Base-by-base conservation (phyloP, 1,139 yeast genomes). In the Candida smagusa region DNA sequence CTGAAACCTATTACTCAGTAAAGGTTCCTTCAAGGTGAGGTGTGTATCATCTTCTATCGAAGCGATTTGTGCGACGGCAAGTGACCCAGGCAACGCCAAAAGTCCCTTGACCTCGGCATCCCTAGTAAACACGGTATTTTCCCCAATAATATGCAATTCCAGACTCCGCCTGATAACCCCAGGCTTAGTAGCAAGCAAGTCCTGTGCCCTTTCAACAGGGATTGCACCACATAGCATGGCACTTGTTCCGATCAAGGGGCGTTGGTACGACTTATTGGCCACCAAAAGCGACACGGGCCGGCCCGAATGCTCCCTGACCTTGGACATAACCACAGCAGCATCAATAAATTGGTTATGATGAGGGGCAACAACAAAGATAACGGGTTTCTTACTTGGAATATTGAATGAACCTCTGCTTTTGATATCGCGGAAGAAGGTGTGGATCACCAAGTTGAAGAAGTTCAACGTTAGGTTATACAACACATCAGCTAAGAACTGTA, bases 181-280 rank as follows among this genome's bases (percentile, higher is more conserved):
- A 2, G 54, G 51, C 4, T 68, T 77, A 5, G 58, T 46, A 31
- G 60, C 63, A 43, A 84, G 58, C 38, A 79, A 59, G 54, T 84
- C 92, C 56, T 83, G 90, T 2, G 87, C 82, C 50, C 90, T 62
- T 40, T 82, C 84, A 12, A 84, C 90, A 0, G 89, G 88, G 30
- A 83, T 82, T 2, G 86, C 78, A 33, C 80, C 74, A 2, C 82
- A 72, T 47, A 79, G 59, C 39, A 67, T 62, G 7, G 88, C 79
- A 41, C 79, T 63, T 2, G 72, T 54, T 2, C 88, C 87, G 40
- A 84, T 71, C 35, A 47, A 35, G 3, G 37, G 36, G 21, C 44
- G 31, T 11, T 47, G 25, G 38, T 47, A 48, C 6, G 50, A 46
- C 22, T 47, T 40, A 13, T 55, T 51, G 11, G 61, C 61, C 6